Evolutionary conservation across 805 yeast genomes (phyloP).

Genomic region (Zygotorulaspora florentina): DNA sequence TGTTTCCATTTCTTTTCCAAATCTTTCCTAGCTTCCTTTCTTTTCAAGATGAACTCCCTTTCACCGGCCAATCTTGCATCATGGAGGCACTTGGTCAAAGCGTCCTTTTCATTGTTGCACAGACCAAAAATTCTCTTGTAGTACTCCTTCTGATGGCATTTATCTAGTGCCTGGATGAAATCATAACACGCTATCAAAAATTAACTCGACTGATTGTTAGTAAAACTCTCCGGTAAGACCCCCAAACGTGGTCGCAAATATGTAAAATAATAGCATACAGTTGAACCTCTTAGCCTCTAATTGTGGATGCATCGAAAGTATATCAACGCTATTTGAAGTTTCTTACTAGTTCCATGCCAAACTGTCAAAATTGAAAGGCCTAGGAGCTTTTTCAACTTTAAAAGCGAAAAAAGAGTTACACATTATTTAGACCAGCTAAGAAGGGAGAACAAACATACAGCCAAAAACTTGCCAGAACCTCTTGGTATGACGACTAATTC

Average conservation of each 20-base stretch:
- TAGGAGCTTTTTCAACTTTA: background rate
- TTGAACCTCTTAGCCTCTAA: conserved; percentile 46
- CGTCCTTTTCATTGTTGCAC: conserved; percentile 81
- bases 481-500: too few species aligned
- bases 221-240: conserved; percentile 1
- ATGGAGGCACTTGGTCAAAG: conserved; percentile 73
- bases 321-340: background rate
- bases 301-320: conserved; percentile 48
- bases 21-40: conserved; percentile 52
- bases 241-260: background rate
- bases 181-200: conserved; percentile 59
- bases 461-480: too few species aligned
- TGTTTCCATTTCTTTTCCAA: conserved; percentile 55
- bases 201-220: conserved; percentile 10
- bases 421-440: too few species aligned
- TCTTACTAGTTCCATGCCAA: background rate
- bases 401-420: too few species aligned
- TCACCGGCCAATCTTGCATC: conserved; percentile 64
- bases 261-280: conserved; percentile 31
- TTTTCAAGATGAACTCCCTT: conserved; percentile 47
- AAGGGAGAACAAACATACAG: too few species aligned
- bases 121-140: conserved; percentile 69
- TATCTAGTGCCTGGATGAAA: conserved; percentile 80
- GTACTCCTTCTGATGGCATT: conserved; percentile 74
- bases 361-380: background rate